These are phyloP conservation scores for Ordospora colligata DNA, from an alignment of 371 early-diverging fungal species.

Conservation along the genomic window DNA sequence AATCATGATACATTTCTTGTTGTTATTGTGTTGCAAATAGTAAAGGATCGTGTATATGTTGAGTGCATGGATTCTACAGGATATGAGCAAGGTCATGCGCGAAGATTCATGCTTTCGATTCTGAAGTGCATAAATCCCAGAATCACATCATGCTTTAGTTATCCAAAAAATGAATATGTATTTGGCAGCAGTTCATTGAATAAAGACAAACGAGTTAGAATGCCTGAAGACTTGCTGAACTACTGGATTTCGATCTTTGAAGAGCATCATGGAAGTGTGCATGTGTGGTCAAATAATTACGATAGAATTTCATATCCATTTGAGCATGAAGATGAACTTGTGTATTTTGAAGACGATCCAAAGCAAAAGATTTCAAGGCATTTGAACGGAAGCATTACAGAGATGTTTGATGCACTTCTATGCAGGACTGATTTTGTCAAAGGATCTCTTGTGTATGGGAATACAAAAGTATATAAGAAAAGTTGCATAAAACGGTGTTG, in stretches of 20 bases:
- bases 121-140: not conserved
- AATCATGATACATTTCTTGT: not conserved
- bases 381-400: not conserved
- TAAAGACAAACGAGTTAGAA: not conserved
- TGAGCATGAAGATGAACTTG: not conserved
- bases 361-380: not conserved
- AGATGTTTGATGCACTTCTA: constrained; percentile 15
- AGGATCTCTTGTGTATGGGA: constrained; percentile 17
- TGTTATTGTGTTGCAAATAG: not conserved
- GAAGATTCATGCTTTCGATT: not conserved
- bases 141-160: not conserved
- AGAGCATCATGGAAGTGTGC: not conserved
- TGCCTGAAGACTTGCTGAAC: not conserved
- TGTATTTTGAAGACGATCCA: constrained; percentile 33
- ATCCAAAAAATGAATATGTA: not conserved
- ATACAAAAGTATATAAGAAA: not conserved
- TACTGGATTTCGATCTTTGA: not conserved
- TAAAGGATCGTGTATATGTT: not conserved
- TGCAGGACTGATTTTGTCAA: constrained; percentile 29
- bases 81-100: not conserved
- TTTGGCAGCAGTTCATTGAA: not conserved
- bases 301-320: not conserved
- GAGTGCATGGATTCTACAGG: not conserved
- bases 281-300: not conserved
- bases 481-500: not conserved